Evolutionary conservation across 352 stramenopile species (phyloP).

Genomic region (Pythium utonaiense): DNA sequence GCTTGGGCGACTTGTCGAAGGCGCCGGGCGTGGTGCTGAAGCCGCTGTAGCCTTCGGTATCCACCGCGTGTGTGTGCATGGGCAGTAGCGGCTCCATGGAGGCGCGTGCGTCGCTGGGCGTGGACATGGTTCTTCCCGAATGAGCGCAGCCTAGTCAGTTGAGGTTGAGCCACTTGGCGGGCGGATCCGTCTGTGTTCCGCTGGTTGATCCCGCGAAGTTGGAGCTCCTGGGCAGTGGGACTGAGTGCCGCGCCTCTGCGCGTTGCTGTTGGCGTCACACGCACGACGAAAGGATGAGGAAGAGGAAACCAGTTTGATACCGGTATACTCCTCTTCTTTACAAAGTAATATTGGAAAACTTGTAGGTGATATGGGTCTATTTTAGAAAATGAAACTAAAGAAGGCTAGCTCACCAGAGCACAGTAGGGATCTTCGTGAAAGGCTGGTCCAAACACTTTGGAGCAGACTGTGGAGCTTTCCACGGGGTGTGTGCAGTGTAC

Average conservation of each 20-base stretch:
- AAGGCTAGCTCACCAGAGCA: too few relatives aligned
- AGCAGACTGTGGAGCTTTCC: too few relatives aligned
- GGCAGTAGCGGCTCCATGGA: conserved; percentile 51
- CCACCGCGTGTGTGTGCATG: conserved; percentile 30
- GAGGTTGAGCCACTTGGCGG: neutral
- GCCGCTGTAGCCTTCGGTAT: conserved; percentile 19
- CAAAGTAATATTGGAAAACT: too few relatives aligned
- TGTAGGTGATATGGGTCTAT: too few relatives aligned
- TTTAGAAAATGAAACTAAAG: too few relatives aligned
- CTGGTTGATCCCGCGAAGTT: neutral
- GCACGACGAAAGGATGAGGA: neutral
- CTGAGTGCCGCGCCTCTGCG: neutral
- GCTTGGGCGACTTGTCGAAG: conserved; percentile 34
- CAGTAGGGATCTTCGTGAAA: too few relatives aligned
- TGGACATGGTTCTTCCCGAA: neutral
- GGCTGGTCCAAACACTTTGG: too few relatives aligned
- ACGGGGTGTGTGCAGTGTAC: too few relatives aligned
- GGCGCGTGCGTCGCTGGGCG: conserved; percentile 2
- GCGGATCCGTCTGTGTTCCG: conserved; percentile 2
- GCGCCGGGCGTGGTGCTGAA: conserved; percentile 9
- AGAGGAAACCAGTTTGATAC: neutral
- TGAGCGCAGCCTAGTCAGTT: neutral
- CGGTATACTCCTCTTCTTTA: too few relatives aligned
- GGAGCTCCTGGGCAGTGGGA: neutral
- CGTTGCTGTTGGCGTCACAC: neutral